Evolutionary conservation across 2,329 filamentous ascomycete genomes (phyloP).

Genomic region (Stemphylium vesicarium): DNA sequence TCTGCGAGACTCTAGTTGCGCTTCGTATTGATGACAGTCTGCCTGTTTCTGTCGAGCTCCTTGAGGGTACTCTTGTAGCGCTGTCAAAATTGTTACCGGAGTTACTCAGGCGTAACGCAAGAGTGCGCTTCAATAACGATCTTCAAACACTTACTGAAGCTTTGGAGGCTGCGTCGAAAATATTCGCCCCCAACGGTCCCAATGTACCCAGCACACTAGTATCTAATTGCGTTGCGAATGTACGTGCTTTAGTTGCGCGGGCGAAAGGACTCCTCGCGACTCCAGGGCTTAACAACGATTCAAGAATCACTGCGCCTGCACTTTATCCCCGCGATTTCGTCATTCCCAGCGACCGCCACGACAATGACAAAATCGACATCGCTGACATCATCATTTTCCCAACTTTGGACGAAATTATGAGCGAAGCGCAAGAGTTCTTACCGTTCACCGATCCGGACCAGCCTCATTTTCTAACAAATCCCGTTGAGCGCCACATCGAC

Average conservation of each 20-base stretch:
- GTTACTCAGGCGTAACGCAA: slow-evolving; percentile 25
- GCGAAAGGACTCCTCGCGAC: neutral
- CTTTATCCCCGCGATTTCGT: slow-evolving; percentile 33
- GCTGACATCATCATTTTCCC: slow-evolving; percentile 41
- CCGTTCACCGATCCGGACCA: slow-evolving; percentile 38
- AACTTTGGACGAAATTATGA: slow-evolving; percentile 38
- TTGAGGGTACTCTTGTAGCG: slow-evolving; percentile 14
- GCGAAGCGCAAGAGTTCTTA: slow-evolving; percentile 49
- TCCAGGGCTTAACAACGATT: no score
- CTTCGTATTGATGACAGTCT: neutral
- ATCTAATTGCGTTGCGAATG: neutral
- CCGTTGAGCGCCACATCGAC: slow-evolving; percentile 40
- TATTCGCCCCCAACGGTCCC: slow-evolving; percentile 1
- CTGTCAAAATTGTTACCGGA: slow-evolving; percentile 22
- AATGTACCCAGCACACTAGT: neutral
- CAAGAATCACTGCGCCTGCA: no score
- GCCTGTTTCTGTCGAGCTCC: neutral
- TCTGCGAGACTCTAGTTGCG: slow-evolving; percentile 21
- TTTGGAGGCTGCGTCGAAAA: slow-evolving; percentile 6
- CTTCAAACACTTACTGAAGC: slow-evolving; percentile 15
- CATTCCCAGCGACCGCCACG: slow-evolving; percentile 32
- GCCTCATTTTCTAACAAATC: slow-evolving; percentile 32
- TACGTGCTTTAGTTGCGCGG: slow-evolving; percentile 24
- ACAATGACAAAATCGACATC: slow-evolving; percentile 46
- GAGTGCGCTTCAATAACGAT: slow-evolving; percentile 29